phyloP scores from a whole-genome alignment of 208 protist species.

The Trypanosoma cruzi region DNA sequence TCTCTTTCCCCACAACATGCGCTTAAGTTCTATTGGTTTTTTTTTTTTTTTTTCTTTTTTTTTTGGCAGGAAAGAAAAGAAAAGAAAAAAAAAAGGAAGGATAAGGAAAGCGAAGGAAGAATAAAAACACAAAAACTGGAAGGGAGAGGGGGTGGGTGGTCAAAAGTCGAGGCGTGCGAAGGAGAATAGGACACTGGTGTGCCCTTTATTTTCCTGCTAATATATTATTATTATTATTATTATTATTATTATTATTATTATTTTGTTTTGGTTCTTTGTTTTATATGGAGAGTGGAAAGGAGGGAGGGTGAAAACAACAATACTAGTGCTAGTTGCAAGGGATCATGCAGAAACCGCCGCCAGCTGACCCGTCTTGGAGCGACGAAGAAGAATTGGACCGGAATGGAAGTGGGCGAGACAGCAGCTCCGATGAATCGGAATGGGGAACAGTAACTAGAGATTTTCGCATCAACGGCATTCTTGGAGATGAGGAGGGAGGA shows the following conservation, averaged over 20 bases:
- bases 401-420: background rate
- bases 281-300: conserved; percentile 6
- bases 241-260: too few species aligned
- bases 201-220: too few species aligned
- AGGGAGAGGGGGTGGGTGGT: too few species aligned
- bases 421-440: conserved; percentile 23
- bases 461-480: conserved; percentile 13
- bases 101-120: too few species aligned
- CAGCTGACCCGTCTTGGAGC: background rate
- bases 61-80: conserved; percentile 14
- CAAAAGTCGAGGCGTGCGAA: too few species aligned
- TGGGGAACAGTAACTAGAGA: conserved; percentile 23
- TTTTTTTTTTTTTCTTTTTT: conserved; percentile 8
- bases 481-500: background rate
- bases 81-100: too few species aligned
- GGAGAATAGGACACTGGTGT: too few species aligned
- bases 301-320: background rate
- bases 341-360: background rate
- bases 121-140: too few species aligned
- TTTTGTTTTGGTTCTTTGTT: conserved; percentile 4
- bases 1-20: background rate
- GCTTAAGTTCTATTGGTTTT: background rate
- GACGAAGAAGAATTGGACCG: background rate
- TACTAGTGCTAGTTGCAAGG: background rate
- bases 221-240: too few species aligned